phyloP scores from a whole-genome alignment of 768 basidiomycete genomes.

The Lentinula lateritia region DNA sequence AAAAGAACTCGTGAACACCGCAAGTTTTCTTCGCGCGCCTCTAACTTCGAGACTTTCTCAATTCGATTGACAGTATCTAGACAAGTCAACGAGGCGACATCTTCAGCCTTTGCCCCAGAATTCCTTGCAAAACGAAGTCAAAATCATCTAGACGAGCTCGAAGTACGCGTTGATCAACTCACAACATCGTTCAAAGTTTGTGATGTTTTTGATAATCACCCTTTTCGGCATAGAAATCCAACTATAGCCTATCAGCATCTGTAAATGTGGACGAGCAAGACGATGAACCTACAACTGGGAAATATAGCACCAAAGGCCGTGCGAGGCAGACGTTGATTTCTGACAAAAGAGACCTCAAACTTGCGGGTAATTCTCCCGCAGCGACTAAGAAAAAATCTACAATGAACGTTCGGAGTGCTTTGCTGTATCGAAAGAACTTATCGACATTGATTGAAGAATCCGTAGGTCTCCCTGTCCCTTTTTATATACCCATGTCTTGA shows the following conservation, averaged over 20 bases:
- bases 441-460: slow-evolving; percentile 72
- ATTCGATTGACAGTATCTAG: slow-evolving; percentile 32
- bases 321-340: slow-evolving; percentile 69
- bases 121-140: slow-evolving; percentile 71
- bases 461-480: slow-evolving; percentile 35
- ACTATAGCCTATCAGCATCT: slow-evolving; percentile 60
- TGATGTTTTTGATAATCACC: no score
- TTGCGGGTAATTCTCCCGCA: slow-evolving; percentile 40
- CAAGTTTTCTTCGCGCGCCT: not conserved
- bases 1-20: slow-evolving; percentile 5
- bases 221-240: slow-evolving; percentile 36
- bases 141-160: slow-evolving; percentile 79
- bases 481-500: not conserved
- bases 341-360: slow-evolving; percentile 59
- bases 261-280: slow-evolving; percentile 40
- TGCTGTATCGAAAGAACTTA: slow-evolving; percentile 80
- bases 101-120: slow-evolving; percentile 49
- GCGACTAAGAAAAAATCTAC: slow-evolving; percentile 73
- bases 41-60: not conserved
- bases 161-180: slow-evolving; percentile 37
- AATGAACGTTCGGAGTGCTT: slow-evolving; percentile 73
- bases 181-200: not conserved
- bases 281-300: slow-evolving; percentile 31
- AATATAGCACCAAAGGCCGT: slow-evolving; percentile 53
- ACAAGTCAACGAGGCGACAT: slow-evolving; percentile 38